phyloP scores from a whole-genome alignment of 2,329 filamentous ascomycete species.

The Colletotrichum filicis region DNA sequence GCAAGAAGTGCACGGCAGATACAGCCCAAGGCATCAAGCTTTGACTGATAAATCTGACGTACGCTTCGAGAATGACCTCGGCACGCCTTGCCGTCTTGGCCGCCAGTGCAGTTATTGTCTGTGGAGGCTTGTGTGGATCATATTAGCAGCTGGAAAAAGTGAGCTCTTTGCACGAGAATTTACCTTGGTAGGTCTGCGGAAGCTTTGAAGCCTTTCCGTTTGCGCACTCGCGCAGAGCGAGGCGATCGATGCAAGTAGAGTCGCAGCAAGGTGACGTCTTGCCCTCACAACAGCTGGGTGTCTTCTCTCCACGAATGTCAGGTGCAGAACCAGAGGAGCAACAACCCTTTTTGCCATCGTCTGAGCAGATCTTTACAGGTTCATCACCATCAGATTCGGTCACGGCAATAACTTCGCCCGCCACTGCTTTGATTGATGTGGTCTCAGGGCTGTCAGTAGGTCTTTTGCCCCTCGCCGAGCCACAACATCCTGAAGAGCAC shows the following conservation, averaged over 20 bases:
- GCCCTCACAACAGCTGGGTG: conserved; percentile 53
- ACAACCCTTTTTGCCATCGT: conserved; percentile 6
- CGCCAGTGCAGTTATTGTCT: conserved; percentile 15
- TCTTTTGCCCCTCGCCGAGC: not conserved
- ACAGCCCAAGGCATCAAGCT: conserved; percentile 60
- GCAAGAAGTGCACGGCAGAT: conserved; percentile 64
- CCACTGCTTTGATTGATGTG: not conserved
- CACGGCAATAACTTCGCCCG: too few relatives aligned
- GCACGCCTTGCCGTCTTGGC: conserved; percentile 47
- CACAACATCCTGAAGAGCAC: not conserved
- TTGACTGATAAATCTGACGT: conserved; percentile 52
- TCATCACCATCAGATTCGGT: not conserved
- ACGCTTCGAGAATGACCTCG: conserved; percentile 47
- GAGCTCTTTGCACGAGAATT: not conserved
- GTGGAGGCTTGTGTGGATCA: not conserved
- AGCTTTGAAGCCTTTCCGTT: conserved; percentile 33
- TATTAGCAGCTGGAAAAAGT: not conserved
- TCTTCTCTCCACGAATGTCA: not conserved
- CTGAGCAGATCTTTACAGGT: not conserved
- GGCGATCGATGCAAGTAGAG: conserved; percentile 52
- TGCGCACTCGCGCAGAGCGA: conserved; percentile 55
- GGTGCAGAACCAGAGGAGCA: not conserved
- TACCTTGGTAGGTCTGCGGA: not conserved
- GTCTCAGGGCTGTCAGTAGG: not conserved
- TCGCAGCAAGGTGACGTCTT: conserved; percentile 55